Conservation (phyloP, 2,329 filamentous ascomycete species). For the Paramyrothecium roridum region DNA sequence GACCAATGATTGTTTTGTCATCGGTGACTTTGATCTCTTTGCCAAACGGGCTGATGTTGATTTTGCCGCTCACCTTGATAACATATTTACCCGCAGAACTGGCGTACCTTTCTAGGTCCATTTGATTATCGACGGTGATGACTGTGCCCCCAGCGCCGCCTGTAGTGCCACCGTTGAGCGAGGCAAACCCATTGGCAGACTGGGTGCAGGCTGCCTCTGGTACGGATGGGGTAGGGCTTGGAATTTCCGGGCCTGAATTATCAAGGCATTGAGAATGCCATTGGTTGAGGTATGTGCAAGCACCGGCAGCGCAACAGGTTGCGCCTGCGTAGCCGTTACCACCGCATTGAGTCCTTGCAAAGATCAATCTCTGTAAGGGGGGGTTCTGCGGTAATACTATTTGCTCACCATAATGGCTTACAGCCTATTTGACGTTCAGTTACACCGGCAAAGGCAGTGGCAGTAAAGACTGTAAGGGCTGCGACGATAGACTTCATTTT, state of each 20-base stretch:
- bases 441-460: not conserved
- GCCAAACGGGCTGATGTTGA: slow-evolving; percentile 15
- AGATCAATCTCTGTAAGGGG: not conserved
- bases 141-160: slow-evolving; percentile 15
- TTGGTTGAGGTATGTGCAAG: not conserved
- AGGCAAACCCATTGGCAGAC: slow-evolving; percentile 16
- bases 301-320: not conserved
- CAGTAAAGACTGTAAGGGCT: not conserved
- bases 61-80: slow-evolving; percentile 17
- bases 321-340: not conserved
- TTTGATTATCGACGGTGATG: slow-evolving; percentile 14
- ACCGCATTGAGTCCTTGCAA: not conserved
- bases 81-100: slow-evolving; percentile 14
- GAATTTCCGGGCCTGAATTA: not conserved
- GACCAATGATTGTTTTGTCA: slow-evolving; percentile 20
- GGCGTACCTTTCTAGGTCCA: slow-evolving; percentile 17
- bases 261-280: not conserved
- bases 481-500: not conserved
- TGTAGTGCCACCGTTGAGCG: slow-evolving; percentile 18
- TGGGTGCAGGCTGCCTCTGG: not conserved
- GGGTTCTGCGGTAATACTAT: not conserved
- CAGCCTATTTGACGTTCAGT: not conserved
- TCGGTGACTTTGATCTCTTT: slow-evolving; percentile 16
- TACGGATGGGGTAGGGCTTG: not conserved
- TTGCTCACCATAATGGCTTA: not conserved